phyloP scores from a whole-genome alignment of 129 eudicot species.

The Helianthus tuberosus region DNA sequence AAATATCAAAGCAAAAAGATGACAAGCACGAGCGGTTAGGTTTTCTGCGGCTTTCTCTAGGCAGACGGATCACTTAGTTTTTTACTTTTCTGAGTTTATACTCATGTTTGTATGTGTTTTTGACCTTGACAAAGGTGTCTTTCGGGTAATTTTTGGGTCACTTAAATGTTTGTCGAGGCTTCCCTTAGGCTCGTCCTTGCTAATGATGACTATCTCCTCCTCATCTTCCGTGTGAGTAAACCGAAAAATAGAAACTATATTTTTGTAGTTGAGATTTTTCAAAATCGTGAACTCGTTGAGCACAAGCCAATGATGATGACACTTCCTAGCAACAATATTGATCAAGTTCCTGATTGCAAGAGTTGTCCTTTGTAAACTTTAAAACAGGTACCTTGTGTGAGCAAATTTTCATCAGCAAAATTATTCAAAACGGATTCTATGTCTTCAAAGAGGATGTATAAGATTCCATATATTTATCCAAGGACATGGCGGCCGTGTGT shows the following conservation, averaged over 20 bases:
- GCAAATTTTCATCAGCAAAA: constrained; percentile 49
- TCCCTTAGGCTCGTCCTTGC: not conserved
- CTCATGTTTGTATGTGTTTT: no score
- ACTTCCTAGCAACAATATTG: constrained; percentile 50
- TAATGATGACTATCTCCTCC: not conserved
- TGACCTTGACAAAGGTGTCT: no score
- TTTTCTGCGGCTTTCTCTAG: no score
- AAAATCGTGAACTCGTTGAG: constrained; percentile 42
- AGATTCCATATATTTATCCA: not conserved
- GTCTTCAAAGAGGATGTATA: constrained; percentile 34
- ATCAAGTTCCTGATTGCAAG: not conserved
- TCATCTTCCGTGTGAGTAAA: constrained; percentile 22
- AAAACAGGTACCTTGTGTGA: constrained; percentile 56
- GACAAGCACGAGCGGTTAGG: no score
- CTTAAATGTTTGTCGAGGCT: not conserved
- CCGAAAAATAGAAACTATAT: constrained; percentile 56
- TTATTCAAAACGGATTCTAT: constrained; percentile 52
- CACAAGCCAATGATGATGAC: constrained; percentile 51
- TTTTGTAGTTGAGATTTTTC: constrained; percentile 47
- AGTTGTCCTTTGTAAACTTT: constrained; percentile 47
- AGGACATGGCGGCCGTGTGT: not conserved
- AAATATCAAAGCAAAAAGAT: no score
- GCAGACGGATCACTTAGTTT: no score
- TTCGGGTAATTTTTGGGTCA: not conserved
- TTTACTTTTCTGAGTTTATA: no score